These are phyloP conservation scores for Poa annua DNA, from an alignment of 176 grass and related monocot genomes.

Conservation along the genomic window DNA sequence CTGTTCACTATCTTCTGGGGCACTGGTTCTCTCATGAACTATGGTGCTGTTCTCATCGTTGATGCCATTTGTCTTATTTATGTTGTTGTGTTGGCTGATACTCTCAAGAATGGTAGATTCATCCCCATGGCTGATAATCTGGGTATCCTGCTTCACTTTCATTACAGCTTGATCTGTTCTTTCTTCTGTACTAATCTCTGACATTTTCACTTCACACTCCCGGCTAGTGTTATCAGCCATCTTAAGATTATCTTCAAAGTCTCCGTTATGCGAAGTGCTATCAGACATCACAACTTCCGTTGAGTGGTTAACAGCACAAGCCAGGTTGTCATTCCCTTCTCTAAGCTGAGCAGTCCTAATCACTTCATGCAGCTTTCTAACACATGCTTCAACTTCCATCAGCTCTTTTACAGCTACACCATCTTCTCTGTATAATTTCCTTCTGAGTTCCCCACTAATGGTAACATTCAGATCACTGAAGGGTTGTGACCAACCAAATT, in stretches of 20 bases:
- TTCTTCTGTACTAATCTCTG: constrained; percentile 13
- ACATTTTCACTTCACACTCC: background rate
- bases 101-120: constrained; percentile 13
- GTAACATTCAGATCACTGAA: constrained; percentile 61
- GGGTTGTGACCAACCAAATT: constrained; percentile 72
- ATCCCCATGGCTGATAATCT: background rate
- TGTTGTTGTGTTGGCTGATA: constrained; percentile 36
- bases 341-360: constrained; percentile 28
- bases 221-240: background rate
- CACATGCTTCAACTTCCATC: constrained; percentile 59
- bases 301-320: constrained; percentile 26
- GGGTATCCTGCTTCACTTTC: constrained; percentile 3
- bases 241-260: background rate
- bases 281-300: constrained; percentile 18
- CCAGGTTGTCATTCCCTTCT: constrained; percentile 40
- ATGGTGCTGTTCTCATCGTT: background rate
- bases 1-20: constrained; percentile 29
- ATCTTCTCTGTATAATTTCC: constrained; percentile 30
- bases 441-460: constrained; percentile 57
- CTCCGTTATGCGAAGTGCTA: constrained; percentile 4
- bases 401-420: constrained; percentile 65
- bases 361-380: constrained; percentile 51
- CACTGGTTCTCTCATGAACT: constrained; percentile 1
- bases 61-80: background rate
- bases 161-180: constrained; percentile 15